phyloP scores from a whole-genome alignment of 306 rosid genomes.

The Prunus kanzakura region DNA sequence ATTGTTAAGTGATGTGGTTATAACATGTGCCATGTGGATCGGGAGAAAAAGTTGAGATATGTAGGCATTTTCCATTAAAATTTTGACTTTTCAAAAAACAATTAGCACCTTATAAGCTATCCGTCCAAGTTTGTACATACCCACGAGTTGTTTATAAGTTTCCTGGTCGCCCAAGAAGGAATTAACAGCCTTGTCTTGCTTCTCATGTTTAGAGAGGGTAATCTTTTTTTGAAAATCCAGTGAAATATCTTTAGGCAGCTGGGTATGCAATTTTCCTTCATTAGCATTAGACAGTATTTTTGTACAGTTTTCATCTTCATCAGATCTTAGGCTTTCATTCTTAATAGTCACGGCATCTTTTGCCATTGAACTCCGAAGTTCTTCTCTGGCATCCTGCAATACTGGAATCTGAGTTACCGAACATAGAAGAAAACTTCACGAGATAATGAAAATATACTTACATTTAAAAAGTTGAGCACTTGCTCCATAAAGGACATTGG shows the following conservation, averaged over 20 bases:
- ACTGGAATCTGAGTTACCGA: slow-evolving; percentile 11
- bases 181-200: slow-evolving; percentile 35
- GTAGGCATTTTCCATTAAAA: background rate
- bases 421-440: slow-evolving; percentile 15
- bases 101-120: background rate
- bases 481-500: slow-evolving; percentile 86
- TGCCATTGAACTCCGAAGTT: slow-evolving; percentile 82
- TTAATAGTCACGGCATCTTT: slow-evolving; percentile 69
- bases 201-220: slow-evolving; percentile 64
- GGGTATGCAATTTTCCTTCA: slow-evolving; percentile 31
- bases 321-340: slow-evolving; percentile 67
- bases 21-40: background rate
- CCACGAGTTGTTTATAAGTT: slow-evolving; percentile 53
- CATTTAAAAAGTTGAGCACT: slow-evolving; percentile 72
- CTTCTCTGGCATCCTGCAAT: slow-evolving; percentile 79
- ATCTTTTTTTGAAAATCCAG: slow-evolving; percentile 93
- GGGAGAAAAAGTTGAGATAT: background rate
- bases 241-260: slow-evolving; percentile 37
- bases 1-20: background rate
- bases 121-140: slow-evolving; percentile 38
- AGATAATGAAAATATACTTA: slow-evolving; percentile 42
- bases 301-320: slow-evolving; percentile 33
- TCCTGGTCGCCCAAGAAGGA: slow-evolving; percentile 48
- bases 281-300: slow-evolving; percentile 27
- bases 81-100: background rate